Evolutionary conservation across 1,284 basidiomycete species (phyloP).

Genomic region (Erythrobasidium hasegawianum): DNA sequence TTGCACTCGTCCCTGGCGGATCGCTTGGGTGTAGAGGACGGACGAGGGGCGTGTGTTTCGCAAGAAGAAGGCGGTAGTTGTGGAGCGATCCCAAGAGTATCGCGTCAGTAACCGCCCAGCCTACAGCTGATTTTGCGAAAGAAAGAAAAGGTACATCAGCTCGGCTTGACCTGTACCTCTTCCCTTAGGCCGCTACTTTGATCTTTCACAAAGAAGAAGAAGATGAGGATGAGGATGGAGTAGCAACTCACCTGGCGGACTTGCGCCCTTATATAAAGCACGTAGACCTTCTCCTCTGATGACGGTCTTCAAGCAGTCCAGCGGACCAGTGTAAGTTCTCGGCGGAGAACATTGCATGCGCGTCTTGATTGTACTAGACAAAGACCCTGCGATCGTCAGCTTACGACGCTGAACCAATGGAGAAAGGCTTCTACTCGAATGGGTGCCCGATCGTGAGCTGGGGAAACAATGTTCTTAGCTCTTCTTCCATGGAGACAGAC

Average conservation of each 20-base stretch:
- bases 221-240: background rate
- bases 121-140: no score
- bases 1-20: constrained; percentile 54
- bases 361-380: constrained; percentile 57
- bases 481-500: no score
- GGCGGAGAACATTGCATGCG: constrained; percentile 68
- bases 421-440: no score
- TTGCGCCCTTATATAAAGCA: constrained; percentile 53
- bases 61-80: constrained; percentile 65
- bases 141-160: no score
- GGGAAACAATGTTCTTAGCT: no score
- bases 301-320: constrained; percentile 63
- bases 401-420: no score
- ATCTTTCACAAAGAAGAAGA: no score
- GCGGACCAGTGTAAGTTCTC: constrained; percentile 63
- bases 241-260: background rate
- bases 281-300: constrained; percentile 58
- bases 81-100: constrained; percentile 69
- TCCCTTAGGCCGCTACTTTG: no score
- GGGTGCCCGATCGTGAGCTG: constrained; percentile 46
- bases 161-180: no score
- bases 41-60: constrained; percentile 57
- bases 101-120: constrained; percentile 72
- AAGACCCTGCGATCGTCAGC: background rate
- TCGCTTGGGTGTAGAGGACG: constrained; percentile 49